These are phyloP conservation scores for Aspergillus terreus DNA, from an alignment of 2,329 filamentous ascomycete species.

Conservation along the genomic window DNA sequence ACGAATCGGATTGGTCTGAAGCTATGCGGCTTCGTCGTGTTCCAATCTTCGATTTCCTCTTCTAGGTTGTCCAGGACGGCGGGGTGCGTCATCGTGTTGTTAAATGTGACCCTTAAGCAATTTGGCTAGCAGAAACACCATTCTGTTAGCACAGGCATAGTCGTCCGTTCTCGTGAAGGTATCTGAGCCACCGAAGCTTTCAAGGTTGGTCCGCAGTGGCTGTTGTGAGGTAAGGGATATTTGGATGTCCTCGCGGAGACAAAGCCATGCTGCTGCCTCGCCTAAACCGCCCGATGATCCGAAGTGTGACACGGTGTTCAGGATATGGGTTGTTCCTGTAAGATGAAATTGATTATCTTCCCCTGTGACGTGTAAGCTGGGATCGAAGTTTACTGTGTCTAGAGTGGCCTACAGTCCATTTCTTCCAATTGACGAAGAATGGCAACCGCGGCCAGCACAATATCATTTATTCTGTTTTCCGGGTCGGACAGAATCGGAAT, in stretches of 20 bases:
- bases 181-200: slow-evolving; percentile 31
- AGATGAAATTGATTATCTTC: slow-evolving; percentile 35
- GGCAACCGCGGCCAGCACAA: slow-evolving; percentile 29
- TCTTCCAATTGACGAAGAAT: slow-evolving; percentile 36
- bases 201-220: slow-evolving; percentile 31
- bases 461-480: slow-evolving; percentile 21
- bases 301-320: slow-evolving; percentile 36
- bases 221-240: slow-evolving; percentile 31
- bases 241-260: slow-evolving; percentile 39
- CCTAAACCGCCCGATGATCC: slow-evolving; percentile 36
- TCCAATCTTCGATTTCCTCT: slow-evolving; percentile 21
- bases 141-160: slow-evolving; percentile 33
- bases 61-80: slow-evolving; percentile 3
- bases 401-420: slow-evolving; percentile 22
- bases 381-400: not conserved
- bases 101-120: slow-evolving; percentile 21
- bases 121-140: slow-evolving; percentile 35
- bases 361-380: slow-evolving; percentile 10
- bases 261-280: slow-evolving; percentile 39
- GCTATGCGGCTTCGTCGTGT: slow-evolving; percentile 17
- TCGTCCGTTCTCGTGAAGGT: slow-evolving; percentile 32
- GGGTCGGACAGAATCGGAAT: slow-evolving; percentile 30
- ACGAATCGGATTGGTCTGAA: slow-evolving; percentile 25
- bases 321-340: slow-evolving; percentile 32
- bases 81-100: not conserved